Evolutionary conservation across 2,329 filamentous ascomycete species (phyloP), one percentile per base, ranked within the genome.

Genomic region (Fusarium sterilihyphosum): DNA sequence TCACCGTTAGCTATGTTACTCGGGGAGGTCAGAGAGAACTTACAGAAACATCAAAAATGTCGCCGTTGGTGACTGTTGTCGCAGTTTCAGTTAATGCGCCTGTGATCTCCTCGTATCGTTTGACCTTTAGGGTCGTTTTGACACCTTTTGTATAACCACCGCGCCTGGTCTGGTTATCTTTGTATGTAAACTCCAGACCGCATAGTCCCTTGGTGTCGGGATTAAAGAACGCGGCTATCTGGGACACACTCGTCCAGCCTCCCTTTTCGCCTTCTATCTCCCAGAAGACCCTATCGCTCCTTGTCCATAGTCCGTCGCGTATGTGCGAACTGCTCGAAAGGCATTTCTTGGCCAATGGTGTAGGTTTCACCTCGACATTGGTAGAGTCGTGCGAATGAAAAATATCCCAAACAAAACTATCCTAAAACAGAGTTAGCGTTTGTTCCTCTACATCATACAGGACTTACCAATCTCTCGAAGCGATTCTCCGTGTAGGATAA

Each of bases 211-310:
- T 5, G 6, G 13, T 13, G 2, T 5, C 4, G 5, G 35, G 5
- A 4, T 50, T 38, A 6, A 65, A 70, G 22, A 65, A 33, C 2
- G 43, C 35, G 24, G 44, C 35, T 12, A 71, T 61, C 3, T 49
- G n/a, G 1, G 40, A 60, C 4, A 71, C 56, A 3, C 4, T 18
- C 1, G 46, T 20, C 54, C 43, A 61, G 20, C n/a, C 35, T 3
- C 17, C 49, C 5, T 49, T 18, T 9, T 5, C 7, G 16, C 33
- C 60, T 41, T 58, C 44, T 14, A 38, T n/a, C 22, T 40, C 8
- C 68, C 68, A 71, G 16, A 69, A 65, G 4, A 71, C 9, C 44
- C 50, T 71, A 2, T 18, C 11, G 7, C 26, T 50, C 7, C 37
- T 43, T 6, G 44, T 24, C 16, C 1, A n/a, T 3, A 56, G 13